Evolutionary conservation across 208 protist species (phyloP), one percentile per base, ranked within the genome.

Genomic region (Acanthamoeba polyphaga): DNA sequence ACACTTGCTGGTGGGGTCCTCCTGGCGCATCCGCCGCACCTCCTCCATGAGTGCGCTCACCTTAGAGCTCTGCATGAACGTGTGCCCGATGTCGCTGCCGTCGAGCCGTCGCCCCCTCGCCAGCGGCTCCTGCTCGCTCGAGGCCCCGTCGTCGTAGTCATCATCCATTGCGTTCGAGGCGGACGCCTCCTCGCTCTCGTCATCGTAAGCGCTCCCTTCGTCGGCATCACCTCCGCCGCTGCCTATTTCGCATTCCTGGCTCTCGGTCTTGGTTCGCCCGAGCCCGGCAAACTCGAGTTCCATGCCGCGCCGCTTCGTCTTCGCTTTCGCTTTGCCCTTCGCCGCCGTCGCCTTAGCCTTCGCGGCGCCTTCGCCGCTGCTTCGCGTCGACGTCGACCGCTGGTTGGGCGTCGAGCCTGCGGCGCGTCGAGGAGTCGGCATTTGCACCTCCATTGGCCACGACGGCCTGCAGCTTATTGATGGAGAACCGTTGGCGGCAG

Each of bases 11-110:
- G 87, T 92, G 17, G 87, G 58, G 34, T 92, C 87, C 8, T 72
- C 60, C 58, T 72, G 19, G 2, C 87, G 87, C 64, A 74, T 76
- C 19, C 87, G 55, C 32, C 64, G 10, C 38, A 92, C 55, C 55
- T 92, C 87, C 43, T 92, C 87, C 64, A 92, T 58, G 87, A 92
- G 87, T 5, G 87, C 87, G 46, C 62, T 87, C 46, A 87, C 78
- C 78, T 87, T 87, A 13, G 78, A 87, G 78, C 78, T 87, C 32
- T 87, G 78, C 78, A 64, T 87, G 51, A 87, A 87, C n/a, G 78
- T 87, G 78, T 87, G 49, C 12, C 49, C 46, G 27, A 13, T 29
- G 51, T 60, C 46, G 78, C 78, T 87, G 78, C 78, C 46, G 49
- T 87, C 46, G 27, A 87, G 43, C 29, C 74, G 74, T 32, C 74